These are phyloP conservation scores for Amyloporia xantha DNA, from an alignment of 768 basidiomycete genomes.

Conservation along the genomic window DNA sequence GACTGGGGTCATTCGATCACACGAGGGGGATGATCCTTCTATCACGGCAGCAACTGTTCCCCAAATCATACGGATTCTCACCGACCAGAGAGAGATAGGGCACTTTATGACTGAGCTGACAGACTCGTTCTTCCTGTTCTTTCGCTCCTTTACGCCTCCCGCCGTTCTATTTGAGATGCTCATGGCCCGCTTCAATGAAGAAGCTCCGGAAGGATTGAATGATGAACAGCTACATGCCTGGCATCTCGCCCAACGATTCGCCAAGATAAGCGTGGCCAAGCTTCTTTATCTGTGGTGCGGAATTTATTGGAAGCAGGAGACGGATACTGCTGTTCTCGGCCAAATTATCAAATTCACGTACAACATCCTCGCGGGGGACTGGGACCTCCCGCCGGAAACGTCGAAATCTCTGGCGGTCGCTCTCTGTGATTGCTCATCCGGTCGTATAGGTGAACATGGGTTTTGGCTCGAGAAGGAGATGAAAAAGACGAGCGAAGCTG, in stretches of 20 bases:
- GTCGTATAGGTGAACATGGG: neutral
- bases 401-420: neutral
- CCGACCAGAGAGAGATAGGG: slow-evolving; percentile 1
- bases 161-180: slow-evolving; percentile 36
- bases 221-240: slow-evolving; percentile 8
- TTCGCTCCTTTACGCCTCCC: slow-evolving; percentile 60
- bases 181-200: slow-evolving; percentile 43
- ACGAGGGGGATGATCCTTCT: too few species aligned
- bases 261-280: slow-evolving; percentile 51
- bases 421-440: neutral
- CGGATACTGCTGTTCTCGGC: neutral
- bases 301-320: slow-evolving; percentile 47
- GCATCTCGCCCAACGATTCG: slow-evolving; percentile 27
- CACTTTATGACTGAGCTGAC: slow-evolving; percentile 27
- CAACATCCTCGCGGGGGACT: slow-evolving; percentile 1
- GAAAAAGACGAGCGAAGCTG: neutral
- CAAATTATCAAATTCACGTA: neutral
- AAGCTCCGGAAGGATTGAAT: slow-evolving; percentile 20
- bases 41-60: neutral
- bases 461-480: neutral
- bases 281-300: slow-evolving; percentile 67
- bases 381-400: neutral
- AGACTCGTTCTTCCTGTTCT: slow-evolving; percentile 60
- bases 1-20: too few species aligned
- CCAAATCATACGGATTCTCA: neutral